Evolutionary conservation across 2,329 filamentous ascomycete genomes (phyloP).

Genomic region (Sclerotinia glacialis): DNA sequence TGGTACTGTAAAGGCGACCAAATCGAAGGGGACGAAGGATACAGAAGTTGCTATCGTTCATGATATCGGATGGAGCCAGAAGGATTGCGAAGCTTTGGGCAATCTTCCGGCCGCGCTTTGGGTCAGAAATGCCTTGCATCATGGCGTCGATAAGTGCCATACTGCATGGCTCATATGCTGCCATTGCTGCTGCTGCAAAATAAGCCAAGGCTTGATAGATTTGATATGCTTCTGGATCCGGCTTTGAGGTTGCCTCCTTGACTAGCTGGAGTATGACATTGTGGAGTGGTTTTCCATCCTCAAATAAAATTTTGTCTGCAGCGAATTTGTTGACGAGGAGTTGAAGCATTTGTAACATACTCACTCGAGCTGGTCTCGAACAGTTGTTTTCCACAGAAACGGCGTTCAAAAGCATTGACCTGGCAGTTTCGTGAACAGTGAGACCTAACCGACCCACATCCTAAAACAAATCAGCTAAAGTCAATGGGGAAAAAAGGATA

Average conservation of each 20-base stretch:
- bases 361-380: conserved; percentile 26
- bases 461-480: conserved; percentile 25
- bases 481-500: neutral
- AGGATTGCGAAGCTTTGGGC: conserved; percentile 36
- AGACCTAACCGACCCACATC: conserved; percentile 24
- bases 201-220: conserved; percentile 35
- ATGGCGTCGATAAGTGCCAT: conserved; percentile 30
- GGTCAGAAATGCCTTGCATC: conserved; percentile 28
- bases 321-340: conserved; percentile 38
- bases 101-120: conserved; percentile 27
- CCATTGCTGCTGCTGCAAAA: conserved; percentile 33
- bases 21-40: conserved; percentile 34
- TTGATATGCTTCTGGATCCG: conserved; percentile 23
- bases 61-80: conserved; percentile 32
- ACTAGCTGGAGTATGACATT: conserved; percentile 27
- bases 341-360: conserved; percentile 34
- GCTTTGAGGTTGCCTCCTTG: conserved; percentile 1
- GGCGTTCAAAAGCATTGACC: conserved; percentile 31
- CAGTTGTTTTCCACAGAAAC: conserved; percentile 23
- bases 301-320: conserved; percentile 24
- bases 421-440: conserved; percentile 27
- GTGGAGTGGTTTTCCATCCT: conserved; percentile 21
- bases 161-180: conserved; percentile 29
- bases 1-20: conserved; percentile 29
- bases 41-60: conserved; percentile 37